These are phyloP conservation scores for Cicer judaicum DNA, from an alignment of 306 rosid genomes.

Conservation along the genomic window DNA sequence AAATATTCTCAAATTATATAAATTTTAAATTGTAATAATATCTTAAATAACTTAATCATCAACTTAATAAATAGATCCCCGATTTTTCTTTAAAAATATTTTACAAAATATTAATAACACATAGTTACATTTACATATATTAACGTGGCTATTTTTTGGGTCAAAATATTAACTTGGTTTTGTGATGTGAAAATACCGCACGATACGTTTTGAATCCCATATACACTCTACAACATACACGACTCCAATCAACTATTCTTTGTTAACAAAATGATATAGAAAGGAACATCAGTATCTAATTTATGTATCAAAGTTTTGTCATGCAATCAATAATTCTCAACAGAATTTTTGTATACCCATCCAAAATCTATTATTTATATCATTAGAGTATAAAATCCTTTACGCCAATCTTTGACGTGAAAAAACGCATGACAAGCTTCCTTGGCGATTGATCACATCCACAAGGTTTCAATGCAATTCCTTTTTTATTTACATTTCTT, in stretches of 20 bases:
- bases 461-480: neutral
- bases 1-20: too few species aligned
- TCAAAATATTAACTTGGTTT: neutral
- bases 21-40: too few species aligned
- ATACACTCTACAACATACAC: neutral
- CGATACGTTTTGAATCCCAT: neutral
- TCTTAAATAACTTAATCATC: too few species aligned
- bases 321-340: neutral
- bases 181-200: neutral
- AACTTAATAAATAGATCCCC: too few species aligned
- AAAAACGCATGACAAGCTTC: neutral
- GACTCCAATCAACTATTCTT: neutral
- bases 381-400: too few species aligned
- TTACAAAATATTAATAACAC: too few species aligned
- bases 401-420: neutral
- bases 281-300: neutral
- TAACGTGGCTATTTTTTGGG: neutral
- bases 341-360: too few species aligned
- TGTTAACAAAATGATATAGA: neutral
- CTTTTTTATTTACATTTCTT: neutral
- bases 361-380: too few species aligned
- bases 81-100: too few species aligned
- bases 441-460: neutral
- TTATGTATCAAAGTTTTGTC: neutral
- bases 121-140: too few species aligned